phyloP scores from a whole-genome alignment of 225 moss, liverwort and hornwort species.

The Bryum argenteum region DNA sequence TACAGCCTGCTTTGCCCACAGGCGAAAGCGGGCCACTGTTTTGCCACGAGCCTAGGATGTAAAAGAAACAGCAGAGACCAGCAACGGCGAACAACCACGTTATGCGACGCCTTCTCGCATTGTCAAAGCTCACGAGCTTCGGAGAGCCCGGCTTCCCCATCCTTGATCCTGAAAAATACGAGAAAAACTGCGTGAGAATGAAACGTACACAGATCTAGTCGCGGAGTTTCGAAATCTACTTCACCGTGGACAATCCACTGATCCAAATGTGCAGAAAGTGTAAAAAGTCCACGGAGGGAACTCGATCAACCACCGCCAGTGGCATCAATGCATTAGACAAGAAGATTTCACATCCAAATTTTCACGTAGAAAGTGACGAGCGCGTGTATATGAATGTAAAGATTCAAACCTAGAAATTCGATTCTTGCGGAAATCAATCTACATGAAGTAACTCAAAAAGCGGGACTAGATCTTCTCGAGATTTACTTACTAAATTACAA shows the following conservation, averaged over 20 bases:
- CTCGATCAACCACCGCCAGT: too few species aligned
- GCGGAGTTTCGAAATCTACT: background rate
- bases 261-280: background rate
- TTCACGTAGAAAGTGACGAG: too few species aligned
- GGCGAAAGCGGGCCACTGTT: constrained; percentile 18
- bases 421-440: too few species aligned
- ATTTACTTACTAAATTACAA: background rate
- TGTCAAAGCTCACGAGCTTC: constrained; percentile 39
- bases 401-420: too few species aligned
- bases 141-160: constrained; percentile 41
- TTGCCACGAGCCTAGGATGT: constrained; percentile 78
- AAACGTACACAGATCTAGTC: background rate
- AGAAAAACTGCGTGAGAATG: background rate
- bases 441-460: too few species aligned
- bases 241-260: background rate
- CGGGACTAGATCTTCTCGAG: too few species aligned
- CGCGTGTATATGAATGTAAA: too few species aligned
- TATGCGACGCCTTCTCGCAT: constrained; percentile 39
- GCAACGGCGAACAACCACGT: constrained; percentile 38
- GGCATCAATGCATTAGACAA: too few species aligned
- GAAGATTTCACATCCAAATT: too few species aligned
- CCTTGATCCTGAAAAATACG: constrained; percentile 19
- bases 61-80: constrained; percentile 60
- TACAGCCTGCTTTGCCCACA: constrained; percentile 26
- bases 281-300: background rate